Conservation (phyloP, 78 protist genomes). For the Dictyostelium citrinum region DNA sequence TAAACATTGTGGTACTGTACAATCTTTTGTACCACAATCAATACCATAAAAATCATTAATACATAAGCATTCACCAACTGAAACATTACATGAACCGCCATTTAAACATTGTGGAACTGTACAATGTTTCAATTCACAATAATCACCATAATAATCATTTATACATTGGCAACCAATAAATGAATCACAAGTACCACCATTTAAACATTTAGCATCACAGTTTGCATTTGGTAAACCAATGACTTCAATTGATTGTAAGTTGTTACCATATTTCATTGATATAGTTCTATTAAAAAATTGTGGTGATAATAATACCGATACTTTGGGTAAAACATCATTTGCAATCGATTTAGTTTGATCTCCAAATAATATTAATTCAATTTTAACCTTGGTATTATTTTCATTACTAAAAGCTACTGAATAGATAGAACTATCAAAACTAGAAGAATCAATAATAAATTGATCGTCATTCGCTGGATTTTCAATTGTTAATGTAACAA, state of each 20-base stretch:
- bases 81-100: neutral
- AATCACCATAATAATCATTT: neutral
- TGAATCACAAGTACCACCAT: neutral
- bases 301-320: neutral
- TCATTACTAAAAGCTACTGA: neutral
- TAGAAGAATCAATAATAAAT: neutral
- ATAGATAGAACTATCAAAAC: neutral
- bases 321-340: neutral
- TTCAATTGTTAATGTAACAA: neutral
- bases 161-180: neutral
- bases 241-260: neutral
- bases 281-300: neutral
- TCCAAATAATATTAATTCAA: neutral
- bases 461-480: neutral
- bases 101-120: neutral
- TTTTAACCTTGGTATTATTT: neutral
- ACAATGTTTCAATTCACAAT: neutral
- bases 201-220: neutral
- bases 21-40: neutral
- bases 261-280: neutral
- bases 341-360: neutral
- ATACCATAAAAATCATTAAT: neutral
- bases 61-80: neutral
- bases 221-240: neutral
- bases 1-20: neutral